A percentile compares a stretch with the other conserved stretches of the same genome.
These are phyloP conservation scores for Cercophora sp. DNA, from an alignment of 495 filamentous ascomycete genomes.

Conservation along the genomic window DNA sequence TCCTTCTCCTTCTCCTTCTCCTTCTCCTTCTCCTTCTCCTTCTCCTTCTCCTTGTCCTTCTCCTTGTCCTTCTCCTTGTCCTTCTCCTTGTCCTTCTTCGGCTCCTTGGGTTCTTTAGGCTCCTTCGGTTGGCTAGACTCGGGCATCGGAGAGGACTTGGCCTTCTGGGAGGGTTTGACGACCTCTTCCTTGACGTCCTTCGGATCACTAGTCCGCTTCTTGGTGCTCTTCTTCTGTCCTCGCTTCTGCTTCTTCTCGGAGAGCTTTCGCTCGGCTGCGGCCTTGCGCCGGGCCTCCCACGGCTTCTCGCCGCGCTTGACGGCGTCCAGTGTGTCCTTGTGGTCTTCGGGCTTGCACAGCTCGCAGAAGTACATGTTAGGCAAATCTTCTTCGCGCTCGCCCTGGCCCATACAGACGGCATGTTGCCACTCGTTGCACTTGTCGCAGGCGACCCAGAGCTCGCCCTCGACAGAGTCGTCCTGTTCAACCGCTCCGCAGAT, in stretches of 20 bases:
- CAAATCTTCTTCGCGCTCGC: conserved; percentile 67
- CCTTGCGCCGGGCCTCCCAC: conserved; percentile 68
- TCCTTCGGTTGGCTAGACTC: conserved; percentile 27
- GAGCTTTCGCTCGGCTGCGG: conserved; percentile 43
- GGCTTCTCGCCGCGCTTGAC: conserved; percentile 76
- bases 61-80: background rate
- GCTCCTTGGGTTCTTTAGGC: conserved; percentile 1
- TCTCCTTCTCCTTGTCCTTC: background rate
- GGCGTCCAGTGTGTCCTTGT: conserved; percentile 68
- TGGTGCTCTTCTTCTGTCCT: conserved; percentile 45
- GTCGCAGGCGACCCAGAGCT: conserved; percentile 91
- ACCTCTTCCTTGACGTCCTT: conserved; percentile 31
- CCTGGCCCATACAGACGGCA: conserved; percentile 88
- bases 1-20: conserved; percentile 29
- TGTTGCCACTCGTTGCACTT: conserved; percentile 92
- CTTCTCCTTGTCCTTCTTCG: conserved; percentile 6
- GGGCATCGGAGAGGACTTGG: conserved; percentile 24
- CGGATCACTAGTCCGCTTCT: conserved; percentile 46
- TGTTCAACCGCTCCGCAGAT: conserved; percentile 87
- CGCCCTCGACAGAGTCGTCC: conserved; percentile 71
- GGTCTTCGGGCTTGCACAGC: conserved; percentile 76
- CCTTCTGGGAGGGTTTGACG: conserved; percentile 26
- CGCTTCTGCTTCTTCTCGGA: conserved; percentile 44
- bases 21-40: background rate
- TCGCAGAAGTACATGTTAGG: conserved; percentile 86